Evolutionary conservation across 1,284 basidiomycete species (phyloP), one percentile per base, ranked within the genome.

Genomic region (Takashimella koratensis): DNA sequence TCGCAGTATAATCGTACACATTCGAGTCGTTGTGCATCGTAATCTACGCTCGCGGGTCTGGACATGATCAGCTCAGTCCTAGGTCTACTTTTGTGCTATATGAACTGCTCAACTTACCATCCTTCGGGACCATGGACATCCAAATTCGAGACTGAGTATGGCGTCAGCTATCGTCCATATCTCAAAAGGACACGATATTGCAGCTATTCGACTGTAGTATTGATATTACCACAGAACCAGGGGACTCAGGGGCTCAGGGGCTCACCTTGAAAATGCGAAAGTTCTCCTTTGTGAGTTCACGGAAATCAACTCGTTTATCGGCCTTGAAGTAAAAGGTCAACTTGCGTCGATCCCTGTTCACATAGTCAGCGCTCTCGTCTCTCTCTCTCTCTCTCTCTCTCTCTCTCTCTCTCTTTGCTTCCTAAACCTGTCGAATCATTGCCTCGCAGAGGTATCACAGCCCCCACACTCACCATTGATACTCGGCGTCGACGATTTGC

Each of bases 401-500:
- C 16, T 36, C 16, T 36, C 16, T 36, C 16, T 36, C 16, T 36
- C 16, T 36, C 16, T 36, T 36, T 36, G 8, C 16, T 36, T 36
- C 16, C n/a, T n/a, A n/a, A n/a, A n/a, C n/a, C n/a, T n/a, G n/a
- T n/a, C n/a, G n/a, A n/a, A n/a, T n/a, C n/a, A n/a, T n/a, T n/a
- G n/a, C n/a, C n/a, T n/a, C n/a, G n/a, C n/a, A n/a, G n/a, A n/a
- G 8, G 19, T 13, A 45, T 19, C 25, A 40, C n/a, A n/a, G 20
- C 24, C 13, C 21, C 19, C 12, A 24, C 10, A 78, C 85, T 41
- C 55, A 90, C 90, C 90, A 98, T 74, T 98, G 95, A 79, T 95
- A 97, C 77, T 98, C 95, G 26, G 93, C 94, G 71, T 96, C 93
- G 53, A 96, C 86, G 54, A 98, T 92, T 76, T 94, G 90, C 95